Evolutionary conservation across 2,329 filamentous ascomycete species (phyloP), one percentile per base, ranked within the genome.

Genomic region (Grosmannia serpens): DNA sequence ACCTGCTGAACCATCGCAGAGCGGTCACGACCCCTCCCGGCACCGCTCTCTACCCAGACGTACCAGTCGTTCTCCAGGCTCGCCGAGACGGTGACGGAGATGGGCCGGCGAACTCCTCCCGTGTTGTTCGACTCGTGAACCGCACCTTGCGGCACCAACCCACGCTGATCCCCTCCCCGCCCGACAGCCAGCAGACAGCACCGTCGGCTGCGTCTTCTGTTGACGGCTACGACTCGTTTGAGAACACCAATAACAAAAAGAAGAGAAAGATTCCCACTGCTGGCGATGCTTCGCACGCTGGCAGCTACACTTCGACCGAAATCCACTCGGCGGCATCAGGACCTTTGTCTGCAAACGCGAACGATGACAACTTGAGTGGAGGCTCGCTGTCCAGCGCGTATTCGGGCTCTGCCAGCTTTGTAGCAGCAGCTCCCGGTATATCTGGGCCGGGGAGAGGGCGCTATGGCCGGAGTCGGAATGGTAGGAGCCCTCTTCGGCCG

Each of bases 221-320:
- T 13, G 92, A 97, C 70, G 91, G 91, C 17, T 97, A 97, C 70
- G 94, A 99, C 71, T 94, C 90, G 8, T 95, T 96, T 67, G 94
- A 99, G 72, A 97, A 97, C 67, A 95, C 90, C 41, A 97, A 96
- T 71, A 99, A 99, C 70, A 99, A 99, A 74, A 99, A 97, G 77
- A 97, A 99, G 73, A 83, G 94, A 65, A 99, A 99, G 74, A 97
- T 99, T 44, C 94, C 94, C 0, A 91, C 91, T 0, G 90, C 89
- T 11, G 88, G 89, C 22, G 88, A 89, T 66, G 77, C 84, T 17
- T 81, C 71, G 4, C 64, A 78, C 24, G 75, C 73, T 55, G 71
- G 72, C 3, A 67, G 69, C 8, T 77, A 80, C 60, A 67, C 67
- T 4, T 63, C 72, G 22, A 70, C 66, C 49, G 73, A 76, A 33